phyloP scores from a whole-genome alignment of 495 filamentous ascomycete species.

The Copromyces sp. region DNA sequence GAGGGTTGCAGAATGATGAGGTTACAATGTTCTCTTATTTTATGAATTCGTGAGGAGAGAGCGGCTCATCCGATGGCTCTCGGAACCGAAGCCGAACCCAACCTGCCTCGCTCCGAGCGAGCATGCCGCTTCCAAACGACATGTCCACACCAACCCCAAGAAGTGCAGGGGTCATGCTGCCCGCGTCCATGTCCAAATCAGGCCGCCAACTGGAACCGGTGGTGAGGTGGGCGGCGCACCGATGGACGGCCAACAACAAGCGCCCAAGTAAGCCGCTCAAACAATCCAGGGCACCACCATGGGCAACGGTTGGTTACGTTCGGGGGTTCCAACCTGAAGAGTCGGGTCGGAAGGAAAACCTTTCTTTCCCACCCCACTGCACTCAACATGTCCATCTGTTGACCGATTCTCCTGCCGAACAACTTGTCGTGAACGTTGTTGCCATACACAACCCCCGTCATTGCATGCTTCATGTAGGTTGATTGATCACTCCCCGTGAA shows the following conservation, averaged over 20 bases:
- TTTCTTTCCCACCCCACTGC: background rate
- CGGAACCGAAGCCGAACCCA: background rate
- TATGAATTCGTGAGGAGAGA: background rate
- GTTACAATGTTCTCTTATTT: background rate
- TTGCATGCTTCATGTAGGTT: background rate
- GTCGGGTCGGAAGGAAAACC: background rate
- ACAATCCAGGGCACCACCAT: background rate
- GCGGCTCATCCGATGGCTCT: background rate
- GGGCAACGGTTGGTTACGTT: background rate
- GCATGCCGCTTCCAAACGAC: background rate
- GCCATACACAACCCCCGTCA: background rate
- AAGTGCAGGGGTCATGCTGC: background rate
- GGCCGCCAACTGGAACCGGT: background rate
- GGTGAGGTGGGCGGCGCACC: background rate
- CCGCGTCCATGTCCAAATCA: background rate
- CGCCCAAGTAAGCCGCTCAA: background rate
- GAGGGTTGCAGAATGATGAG: background rate
- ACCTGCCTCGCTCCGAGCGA: background rate
- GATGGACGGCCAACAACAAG: background rate
- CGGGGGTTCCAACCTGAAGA: background rate
- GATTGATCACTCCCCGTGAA: background rate
- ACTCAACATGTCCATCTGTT: background rate
- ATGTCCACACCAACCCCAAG: background rate
- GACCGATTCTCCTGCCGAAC: background rate
- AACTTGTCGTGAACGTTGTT: background rate